These are phyloP conservation scores for Aspergillus fijiensis DNA, from an alignment of 2,329 filamentous ascomycete species.

Conservation along the genomic window DNA sequence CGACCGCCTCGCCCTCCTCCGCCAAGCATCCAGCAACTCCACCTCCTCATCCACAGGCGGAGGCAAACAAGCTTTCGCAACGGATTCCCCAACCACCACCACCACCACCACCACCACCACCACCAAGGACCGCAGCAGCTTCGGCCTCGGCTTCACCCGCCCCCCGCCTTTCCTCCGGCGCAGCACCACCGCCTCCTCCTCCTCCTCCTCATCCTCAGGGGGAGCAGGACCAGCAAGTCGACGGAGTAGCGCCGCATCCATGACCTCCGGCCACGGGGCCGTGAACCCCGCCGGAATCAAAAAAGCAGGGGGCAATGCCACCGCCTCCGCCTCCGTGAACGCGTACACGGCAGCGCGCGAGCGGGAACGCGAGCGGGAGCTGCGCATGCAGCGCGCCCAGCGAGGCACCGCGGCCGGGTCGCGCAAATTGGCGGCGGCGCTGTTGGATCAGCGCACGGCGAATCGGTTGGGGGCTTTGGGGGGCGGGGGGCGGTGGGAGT, in stretches of 20 bases:
- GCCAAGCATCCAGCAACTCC: conserved; percentile 47
- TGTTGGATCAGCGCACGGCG: conserved; percentile 42
- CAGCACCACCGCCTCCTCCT: conserved; percentile 31
- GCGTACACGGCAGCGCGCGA: conserved; percentile 57
- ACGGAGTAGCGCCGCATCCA: neutral
- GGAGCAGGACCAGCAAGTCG: conserved; percentile 44
- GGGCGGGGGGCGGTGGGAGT: conserved; percentile 45
- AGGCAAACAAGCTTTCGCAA: conserved; percentile 36
- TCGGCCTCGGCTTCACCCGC: conserved; percentile 35
- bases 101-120: conserved; percentile 17
- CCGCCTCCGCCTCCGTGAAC: conserved; percentile 50
- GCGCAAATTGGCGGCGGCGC: conserved; percentile 28
- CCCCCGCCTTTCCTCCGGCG: conserved; percentile 34
- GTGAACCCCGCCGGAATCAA: conserved; percentile 23
- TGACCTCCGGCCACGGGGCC: neutral
- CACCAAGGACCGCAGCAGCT: neutral
- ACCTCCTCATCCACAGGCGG: conserved; percentile 28
- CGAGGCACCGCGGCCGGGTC: conserved; percentile 42
- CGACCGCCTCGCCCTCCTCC: conserved; percentile 46
- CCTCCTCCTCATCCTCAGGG: conserved; percentile 55
- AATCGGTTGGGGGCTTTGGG: conserved; percentile 39
- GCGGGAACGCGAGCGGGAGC: conserved; percentile 57
- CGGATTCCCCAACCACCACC: conserved; percentile 17
- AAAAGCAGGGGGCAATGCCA: conserved; percentile 49
- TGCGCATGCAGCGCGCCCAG: conserved; percentile 48